Evolutionary conservation across 441 rosid species (phyloP).

Genomic region (Eutrema salsugineum): DNA sequence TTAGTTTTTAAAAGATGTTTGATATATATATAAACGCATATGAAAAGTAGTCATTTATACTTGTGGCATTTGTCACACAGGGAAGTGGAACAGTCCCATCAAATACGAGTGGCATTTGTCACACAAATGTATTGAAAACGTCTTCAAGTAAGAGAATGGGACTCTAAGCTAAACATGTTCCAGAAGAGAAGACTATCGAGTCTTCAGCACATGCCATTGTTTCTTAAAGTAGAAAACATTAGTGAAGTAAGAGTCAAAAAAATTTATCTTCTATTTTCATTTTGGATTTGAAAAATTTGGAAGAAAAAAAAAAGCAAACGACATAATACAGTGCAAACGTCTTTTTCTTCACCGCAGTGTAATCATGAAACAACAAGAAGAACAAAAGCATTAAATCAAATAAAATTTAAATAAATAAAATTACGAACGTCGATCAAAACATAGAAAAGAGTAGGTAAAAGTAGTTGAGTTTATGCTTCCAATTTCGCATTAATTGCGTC

Average conservation of each 20-base stretch:
- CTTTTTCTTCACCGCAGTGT: conserved; percentile 11
- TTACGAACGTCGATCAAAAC: conserved; percentile 6
- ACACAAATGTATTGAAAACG: not conserved
- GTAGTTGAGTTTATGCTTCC: conserved; percentile 31
- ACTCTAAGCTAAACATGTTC: not conserved
- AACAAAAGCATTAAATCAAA: conserved; percentile 5
- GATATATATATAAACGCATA: not conserved
- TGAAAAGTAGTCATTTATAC: not conserved
- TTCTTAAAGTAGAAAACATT: not conserved
- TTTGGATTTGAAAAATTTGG: not conserved
- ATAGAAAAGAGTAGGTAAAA: conserved; percentile 19
- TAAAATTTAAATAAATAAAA: not conserved
- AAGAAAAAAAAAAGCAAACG: not conserved
- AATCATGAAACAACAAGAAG: conserved; percentile 17
- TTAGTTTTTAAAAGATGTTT: too few species aligned
- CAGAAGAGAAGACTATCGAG: conserved; percentile 6
- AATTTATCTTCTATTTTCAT: not conserved
- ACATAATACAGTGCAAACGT: conserved; percentile 16
- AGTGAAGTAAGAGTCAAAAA: not conserved
- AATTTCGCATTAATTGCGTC: conserved; percentile 18
- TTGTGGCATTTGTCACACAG: not conserved
- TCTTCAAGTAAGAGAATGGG: not conserved
- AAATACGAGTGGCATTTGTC: not conserved
- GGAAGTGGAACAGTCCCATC: not conserved
- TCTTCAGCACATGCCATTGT: conserved; percentile 9